Percentiles rank a stretch among this genome's conserved stretches.
Conservation (phyloP, 345 rosid genomes). For the Balakata baccata region DNA sequence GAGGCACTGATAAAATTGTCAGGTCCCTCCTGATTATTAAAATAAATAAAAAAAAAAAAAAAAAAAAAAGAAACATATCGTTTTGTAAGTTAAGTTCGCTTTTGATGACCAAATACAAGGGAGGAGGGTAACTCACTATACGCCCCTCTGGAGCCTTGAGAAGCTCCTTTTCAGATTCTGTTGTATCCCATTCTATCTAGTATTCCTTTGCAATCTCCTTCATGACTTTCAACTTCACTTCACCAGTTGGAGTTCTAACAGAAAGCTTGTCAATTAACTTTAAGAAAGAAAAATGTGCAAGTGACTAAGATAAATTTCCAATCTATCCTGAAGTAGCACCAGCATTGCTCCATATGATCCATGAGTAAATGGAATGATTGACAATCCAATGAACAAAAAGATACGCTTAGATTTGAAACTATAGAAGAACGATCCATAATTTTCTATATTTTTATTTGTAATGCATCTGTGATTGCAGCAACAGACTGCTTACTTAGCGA, state of each 20-base stretch:
- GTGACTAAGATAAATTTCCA: no score
- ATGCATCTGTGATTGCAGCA: not conserved
- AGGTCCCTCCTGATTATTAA: slow-evolving; percentile 54
- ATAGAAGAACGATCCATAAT: not conserved
- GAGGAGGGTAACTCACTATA: slow-evolving; percentile 39
- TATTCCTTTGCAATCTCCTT: slow-evolving; percentile 84
- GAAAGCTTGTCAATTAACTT: slow-evolving; percentile 91
- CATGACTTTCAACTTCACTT: slow-evolving; percentile 70
- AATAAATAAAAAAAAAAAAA: slow-evolving; percentile 6
- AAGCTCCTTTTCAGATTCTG: slow-evolving; percentile 85
- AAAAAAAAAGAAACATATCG: not conserved
- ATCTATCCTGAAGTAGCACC: no score
- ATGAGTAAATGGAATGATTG: not conserved
- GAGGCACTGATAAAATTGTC: slow-evolving; percentile 59
- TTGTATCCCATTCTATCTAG: slow-evolving; percentile 79
- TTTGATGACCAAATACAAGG: not conserved
- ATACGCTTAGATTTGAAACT: not conserved
- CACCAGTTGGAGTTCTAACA: slow-evolving; percentile 71
- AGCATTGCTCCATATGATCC: not conserved
- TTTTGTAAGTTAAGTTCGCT: not conserved
- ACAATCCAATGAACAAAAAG: not conserved
- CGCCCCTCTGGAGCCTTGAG: slow-evolving; percentile 75
- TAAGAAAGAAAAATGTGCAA: slow-evolving; percentile 5
- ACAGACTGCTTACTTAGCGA: slow-evolving; percentile 49
- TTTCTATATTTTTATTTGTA: no score